Evolutionary conservation across 345 rosid species (phyloP).

Genomic region (Citrus sp.): DNA sequence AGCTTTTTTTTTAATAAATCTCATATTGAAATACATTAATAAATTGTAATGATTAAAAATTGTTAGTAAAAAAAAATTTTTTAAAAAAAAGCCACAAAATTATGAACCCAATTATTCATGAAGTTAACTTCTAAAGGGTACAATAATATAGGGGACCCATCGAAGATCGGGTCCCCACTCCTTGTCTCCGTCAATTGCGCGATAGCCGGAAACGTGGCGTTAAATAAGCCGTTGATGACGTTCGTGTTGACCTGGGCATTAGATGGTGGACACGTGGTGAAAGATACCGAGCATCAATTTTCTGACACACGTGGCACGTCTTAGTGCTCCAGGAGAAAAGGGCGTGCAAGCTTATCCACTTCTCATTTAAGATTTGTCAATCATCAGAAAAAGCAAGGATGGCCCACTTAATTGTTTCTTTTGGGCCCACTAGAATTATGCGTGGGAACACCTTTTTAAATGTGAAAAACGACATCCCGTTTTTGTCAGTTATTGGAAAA

Average conservation of each 20-base stretch:
- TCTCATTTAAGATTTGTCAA: background rate
- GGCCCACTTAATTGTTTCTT: background rate
- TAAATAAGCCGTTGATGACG: slow-evolving; percentile 3
- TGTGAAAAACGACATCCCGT: background rate
- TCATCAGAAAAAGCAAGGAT: background rate
- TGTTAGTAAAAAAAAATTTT: too few species aligned
- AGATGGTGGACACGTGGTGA: background rate
- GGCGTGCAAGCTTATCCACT: background rate
- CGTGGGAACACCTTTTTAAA: background rate
- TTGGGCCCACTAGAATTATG: slow-evolving; percentile 6
- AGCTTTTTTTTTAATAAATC: too few species aligned
- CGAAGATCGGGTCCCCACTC: background rate
- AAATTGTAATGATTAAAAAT: too few species aligned
- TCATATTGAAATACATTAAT: too few species aligned
- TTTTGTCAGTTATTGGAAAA: background rate
- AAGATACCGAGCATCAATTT: background rate
- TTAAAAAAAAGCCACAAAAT: background rate
- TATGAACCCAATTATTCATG: background rate
- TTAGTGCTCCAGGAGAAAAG: background rate
- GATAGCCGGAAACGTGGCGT: slow-evolving; percentile 6
- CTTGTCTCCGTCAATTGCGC: background rate
- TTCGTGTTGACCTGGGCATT: background rate
- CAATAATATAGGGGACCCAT: background rate
- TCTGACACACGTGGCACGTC: background rate
- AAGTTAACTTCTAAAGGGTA: background rate